Percentiles rank a stretch among this genome's conserved stretches.
phyloP scores from a whole-genome alignment of 164 flowering plant genomes.

The Sedum album region DNA sequence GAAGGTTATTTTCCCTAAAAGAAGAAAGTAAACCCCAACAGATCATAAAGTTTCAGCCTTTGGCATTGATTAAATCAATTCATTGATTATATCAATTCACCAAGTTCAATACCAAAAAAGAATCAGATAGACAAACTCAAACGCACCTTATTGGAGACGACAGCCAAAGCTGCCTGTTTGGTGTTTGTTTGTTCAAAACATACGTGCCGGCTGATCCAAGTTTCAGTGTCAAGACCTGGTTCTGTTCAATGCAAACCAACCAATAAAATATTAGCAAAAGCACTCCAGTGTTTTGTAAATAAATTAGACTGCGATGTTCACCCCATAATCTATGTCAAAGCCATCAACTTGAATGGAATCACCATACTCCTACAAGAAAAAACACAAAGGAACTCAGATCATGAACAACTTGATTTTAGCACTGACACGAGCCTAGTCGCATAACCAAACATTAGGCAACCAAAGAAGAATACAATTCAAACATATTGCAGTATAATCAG shows the following conservation, averaged over 20 bases:
- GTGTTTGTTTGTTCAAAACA: conserved; percentile 91
- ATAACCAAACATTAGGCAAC: not conserved
- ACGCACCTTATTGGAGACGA: conserved; percentile 86
- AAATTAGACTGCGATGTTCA: conserved; percentile 18
- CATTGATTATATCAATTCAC: too few species aligned
- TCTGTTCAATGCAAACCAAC: conserved; percentile 36
- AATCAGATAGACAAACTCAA: too few species aligned
- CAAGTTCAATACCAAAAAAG: too few species aligned
- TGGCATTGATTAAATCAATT: not conserved
- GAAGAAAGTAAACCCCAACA: not conserved
- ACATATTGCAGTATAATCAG: not conserved
- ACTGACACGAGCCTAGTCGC: not conserved
- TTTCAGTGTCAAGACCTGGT: conserved; percentile 79
- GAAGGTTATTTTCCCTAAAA: not conserved
- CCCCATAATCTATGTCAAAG: conserved; percentile 88
- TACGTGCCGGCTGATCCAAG: conserved; percentile 80
- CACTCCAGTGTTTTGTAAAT: not conserved
- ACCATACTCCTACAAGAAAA: conserved; percentile 70
- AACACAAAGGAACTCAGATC: not conserved
- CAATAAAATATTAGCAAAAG: not conserved
- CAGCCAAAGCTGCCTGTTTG: conserved; percentile 91
- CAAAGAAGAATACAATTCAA: not conserved
- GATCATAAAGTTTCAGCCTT: not conserved
- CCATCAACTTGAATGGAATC: conserved; percentile 80
- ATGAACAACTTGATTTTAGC: not conserved